Percentiles rank a stretch among this genome's conserved stretches.
phyloP scores from a whole-genome alignment of 2,329 filamentous ascomycete species.

The Plenodomus biglobosus region DNA sequence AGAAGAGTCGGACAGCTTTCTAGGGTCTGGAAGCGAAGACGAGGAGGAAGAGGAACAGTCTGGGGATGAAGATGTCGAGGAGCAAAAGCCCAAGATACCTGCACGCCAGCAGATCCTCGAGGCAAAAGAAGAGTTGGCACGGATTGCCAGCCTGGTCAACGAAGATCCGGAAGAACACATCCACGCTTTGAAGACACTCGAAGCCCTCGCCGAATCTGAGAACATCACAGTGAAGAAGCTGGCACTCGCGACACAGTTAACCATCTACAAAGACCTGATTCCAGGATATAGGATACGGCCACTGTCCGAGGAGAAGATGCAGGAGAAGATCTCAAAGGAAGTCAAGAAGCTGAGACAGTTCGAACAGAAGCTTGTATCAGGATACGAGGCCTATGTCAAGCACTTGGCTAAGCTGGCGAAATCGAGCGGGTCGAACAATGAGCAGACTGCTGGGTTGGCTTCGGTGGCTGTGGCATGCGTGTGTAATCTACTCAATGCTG shows the following conservation, averaged over 20 bases:
- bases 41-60: conserved; percentile 53
- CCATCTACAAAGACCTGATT: conserved; percentile 94
- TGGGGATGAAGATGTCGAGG: conserved; percentile 42
- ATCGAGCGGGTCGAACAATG: conserved; percentile 48
- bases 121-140: conserved; percentile 90
- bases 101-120: conserved; percentile 77
- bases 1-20: conserved; percentile 63
- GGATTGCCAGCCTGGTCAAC: conserved; percentile 77
- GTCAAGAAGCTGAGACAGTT: conserved; percentile 79
- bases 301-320: conserved; percentile 70
- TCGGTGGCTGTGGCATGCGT: conserved; percentile 82
- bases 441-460: conserved; percentile 54
- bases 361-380: conserved; percentile 81
- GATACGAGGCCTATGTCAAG: conserved; percentile 83
- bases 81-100: conserved; percentile 66
- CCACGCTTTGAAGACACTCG: conserved; percentile 74
- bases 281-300: conserved; percentile 94
- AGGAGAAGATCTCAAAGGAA: conserved; percentile 86
- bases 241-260: conserved; percentile 79
- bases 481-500: conserved; percentile 75
- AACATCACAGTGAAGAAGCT: conserved; percentile 80
- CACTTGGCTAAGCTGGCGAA: conserved; percentile 70
- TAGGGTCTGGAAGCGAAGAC: conserved; percentile 58
- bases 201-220: conserved; percentile 69
- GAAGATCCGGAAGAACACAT: conserved; percentile 92